phyloP scores from a whole-genome alignment of 192 early-diverging fungal genomes.

The Physocladia obscura region DNA sequence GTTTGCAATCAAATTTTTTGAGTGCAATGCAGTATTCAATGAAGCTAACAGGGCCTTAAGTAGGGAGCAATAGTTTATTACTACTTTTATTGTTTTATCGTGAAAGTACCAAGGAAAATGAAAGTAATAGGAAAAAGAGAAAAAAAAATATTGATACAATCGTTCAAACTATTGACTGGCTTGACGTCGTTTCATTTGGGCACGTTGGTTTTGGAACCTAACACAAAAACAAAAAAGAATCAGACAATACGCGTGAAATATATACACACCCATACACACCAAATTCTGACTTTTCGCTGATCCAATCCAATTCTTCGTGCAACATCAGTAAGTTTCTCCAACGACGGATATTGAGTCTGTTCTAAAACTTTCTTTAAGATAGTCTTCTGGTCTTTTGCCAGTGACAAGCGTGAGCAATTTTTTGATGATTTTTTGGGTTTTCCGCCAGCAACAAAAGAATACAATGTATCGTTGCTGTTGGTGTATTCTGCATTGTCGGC shows the following conservation, averaged over 20 bases:
- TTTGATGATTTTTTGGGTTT: neutral
- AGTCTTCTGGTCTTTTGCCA: neutral
- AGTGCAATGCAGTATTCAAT: no score
- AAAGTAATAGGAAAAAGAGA: neutral
- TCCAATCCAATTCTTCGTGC: neutral
- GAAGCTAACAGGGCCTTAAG: no score
- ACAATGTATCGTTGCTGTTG: no score
- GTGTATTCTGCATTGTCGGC: no score
- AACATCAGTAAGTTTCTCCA: neutral
- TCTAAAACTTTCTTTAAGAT: neutral
- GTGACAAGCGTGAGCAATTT: neutral
- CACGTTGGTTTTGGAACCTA: neutral
- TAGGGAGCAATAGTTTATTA: no score
- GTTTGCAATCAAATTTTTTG: no score
- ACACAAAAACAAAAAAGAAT: neutral
- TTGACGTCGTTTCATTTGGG: neutral
- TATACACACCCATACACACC: neutral
- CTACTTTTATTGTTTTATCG: no score
- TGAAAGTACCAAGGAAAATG: neutral
- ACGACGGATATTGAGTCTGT: neutral
- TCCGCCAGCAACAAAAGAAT: no score
- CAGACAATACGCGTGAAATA: neutral
- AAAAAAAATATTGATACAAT: no score
- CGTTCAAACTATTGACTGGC: neutral
- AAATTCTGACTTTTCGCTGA: constrained; percentile 6